Evolutionary conservation across 2,329 filamentous ascomycete species (phyloP).

Genomic region (Cladophialophora psammophila): DNA sequence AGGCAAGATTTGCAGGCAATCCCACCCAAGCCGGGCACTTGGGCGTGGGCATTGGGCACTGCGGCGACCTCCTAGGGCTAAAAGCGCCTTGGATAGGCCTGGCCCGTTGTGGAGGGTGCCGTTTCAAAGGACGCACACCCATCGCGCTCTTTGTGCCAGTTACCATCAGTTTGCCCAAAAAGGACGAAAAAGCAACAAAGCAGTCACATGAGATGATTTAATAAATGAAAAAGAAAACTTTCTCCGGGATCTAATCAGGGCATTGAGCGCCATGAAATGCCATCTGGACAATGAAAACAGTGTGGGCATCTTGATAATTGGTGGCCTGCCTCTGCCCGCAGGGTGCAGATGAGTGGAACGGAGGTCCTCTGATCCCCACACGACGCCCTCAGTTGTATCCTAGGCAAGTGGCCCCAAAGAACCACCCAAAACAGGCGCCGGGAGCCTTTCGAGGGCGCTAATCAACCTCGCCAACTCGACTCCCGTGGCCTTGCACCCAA

Average conservation of each 20-base stretch:
- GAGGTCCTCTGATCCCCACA: not conserved
- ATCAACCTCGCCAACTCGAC: conserved; percentile 6
- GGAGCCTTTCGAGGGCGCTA: conserved; percentile 7
- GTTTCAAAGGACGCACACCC: conserved; percentile 1
- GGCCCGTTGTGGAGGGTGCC: conserved; percentile 2
- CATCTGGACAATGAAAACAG: not conserved
- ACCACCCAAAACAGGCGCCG: conserved; percentile 13
- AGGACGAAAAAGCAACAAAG: conserved; percentile 5
- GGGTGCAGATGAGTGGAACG: not conserved
- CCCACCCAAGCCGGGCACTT: not conserved
- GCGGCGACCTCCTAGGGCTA: not conserved
- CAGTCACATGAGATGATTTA: conserved; percentile 1
- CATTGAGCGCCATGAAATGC: conserved; percentile 1
- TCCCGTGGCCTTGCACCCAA: not conserved
- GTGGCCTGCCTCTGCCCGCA: conserved; percentile 8
- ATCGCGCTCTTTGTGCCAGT: not conserved
- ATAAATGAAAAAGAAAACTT: conserved; percentile 5
- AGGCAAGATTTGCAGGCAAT: not conserved
- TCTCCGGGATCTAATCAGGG: conserved; percentile 2
- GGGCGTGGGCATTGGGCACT: not conserved
- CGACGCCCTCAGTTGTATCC: not conserved
- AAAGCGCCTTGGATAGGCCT: not conserved
- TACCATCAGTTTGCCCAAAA: not conserved
- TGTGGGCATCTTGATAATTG: conserved; percentile 20
- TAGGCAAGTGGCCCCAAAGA: conserved; percentile 2